Conservation (phyloP, 257 asterid genomes). For the Nicotiana tomentosiformis region DNA sequence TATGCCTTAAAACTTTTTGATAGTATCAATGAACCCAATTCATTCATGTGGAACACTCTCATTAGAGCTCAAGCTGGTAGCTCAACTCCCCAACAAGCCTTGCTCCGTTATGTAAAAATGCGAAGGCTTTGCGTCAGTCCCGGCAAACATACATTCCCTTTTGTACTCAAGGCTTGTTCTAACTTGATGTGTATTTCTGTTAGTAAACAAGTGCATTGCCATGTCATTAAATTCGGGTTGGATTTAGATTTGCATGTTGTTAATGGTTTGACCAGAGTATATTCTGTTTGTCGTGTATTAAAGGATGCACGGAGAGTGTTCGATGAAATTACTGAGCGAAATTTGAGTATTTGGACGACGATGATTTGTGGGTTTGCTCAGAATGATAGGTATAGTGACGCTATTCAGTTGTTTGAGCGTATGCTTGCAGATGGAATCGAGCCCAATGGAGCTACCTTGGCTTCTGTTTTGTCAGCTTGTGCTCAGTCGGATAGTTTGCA, state of each 20-base stretch:
- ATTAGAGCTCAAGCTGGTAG: conserved; percentile 59
- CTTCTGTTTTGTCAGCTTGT: conserved; percentile 77
- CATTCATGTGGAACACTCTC: conserved; percentile 88
- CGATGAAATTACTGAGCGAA: conserved; percentile 45
- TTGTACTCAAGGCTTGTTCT: conserved; percentile 71
- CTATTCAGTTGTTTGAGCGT: conserved; percentile 46
- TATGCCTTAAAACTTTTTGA: conserved; percentile 53
- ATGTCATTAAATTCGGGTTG: conserved; percentile 53
- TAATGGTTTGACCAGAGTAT: conserved; percentile 54
- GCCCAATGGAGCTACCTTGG: conserved; percentile 50
- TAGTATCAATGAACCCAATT: conserved; percentile 33
- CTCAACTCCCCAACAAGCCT: conserved; percentile 33
- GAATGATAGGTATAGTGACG: conserved; percentile 35
- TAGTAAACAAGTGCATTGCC: conserved; percentile 54
- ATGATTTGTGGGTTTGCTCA: conserved; percentile 82
- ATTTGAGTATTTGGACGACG: conserved; percentile 70
- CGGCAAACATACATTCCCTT: conserved; percentile 73
- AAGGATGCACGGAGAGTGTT: conserved; percentile 52
- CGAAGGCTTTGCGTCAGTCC: conserved; percentile 42
- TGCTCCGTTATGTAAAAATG: conserved; percentile 48
- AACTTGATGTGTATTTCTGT: conserved; percentile 14
- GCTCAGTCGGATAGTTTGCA: conserved; percentile 72
- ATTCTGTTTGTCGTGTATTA: conserved; percentile 46
- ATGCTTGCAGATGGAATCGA: conserved; percentile 53
- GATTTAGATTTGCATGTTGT: conserved; percentile 53